These are phyloP conservation scores for Fagopyrum homotropicum DNA, from an alignment of 148 eudicot genomes.

Conservation along the genomic window DNA sequence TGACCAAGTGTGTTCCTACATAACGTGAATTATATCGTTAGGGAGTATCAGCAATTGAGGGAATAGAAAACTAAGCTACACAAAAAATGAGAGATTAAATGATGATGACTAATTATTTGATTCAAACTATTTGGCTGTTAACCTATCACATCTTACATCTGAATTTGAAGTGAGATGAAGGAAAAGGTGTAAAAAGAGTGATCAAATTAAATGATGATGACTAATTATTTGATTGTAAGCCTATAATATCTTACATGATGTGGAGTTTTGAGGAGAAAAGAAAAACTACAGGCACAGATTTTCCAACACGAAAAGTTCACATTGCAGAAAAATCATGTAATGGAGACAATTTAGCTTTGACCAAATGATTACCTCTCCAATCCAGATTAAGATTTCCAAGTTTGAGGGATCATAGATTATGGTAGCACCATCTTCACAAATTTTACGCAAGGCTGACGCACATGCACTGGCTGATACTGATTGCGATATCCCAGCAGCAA, in stretches of 20 bases:
- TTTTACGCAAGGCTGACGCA: slow-evolving; percentile 82
- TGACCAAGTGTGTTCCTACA: not conserved
- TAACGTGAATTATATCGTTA: not conserved
- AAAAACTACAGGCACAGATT: not conserved
- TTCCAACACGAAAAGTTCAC: not conserved
- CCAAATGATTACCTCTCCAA: slow-evolving; percentile 67
- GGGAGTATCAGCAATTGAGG: not conserved
- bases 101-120: too few species aligned
- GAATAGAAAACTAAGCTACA: not conserved
- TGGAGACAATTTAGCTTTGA: not conserved
- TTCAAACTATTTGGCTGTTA: too few species aligned
- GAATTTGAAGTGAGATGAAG: slow-evolving; percentile 9
- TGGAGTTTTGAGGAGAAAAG: not conserved
- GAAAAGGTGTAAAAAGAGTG: not conserved
- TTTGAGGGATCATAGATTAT: slow-evolving; percentile 55
- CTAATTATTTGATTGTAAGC: not conserved
- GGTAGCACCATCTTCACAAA: slow-evolving; percentile 83
- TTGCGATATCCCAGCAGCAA: slow-evolving; percentile 75
- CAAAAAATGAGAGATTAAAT: too few species aligned
- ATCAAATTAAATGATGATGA: not conserved
- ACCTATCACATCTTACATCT: not conserved
- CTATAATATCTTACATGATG: not conserved
- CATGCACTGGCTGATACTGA: slow-evolving; percentile 74
- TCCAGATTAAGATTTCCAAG: slow-evolving; percentile 84
- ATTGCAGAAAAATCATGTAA: not conserved